These are phyloP conservation scores for Aureobasidium sp. DNA, from an alignment of 2,329 filamentous ascomycete genomes.

Conservation along the genomic window DNA sequence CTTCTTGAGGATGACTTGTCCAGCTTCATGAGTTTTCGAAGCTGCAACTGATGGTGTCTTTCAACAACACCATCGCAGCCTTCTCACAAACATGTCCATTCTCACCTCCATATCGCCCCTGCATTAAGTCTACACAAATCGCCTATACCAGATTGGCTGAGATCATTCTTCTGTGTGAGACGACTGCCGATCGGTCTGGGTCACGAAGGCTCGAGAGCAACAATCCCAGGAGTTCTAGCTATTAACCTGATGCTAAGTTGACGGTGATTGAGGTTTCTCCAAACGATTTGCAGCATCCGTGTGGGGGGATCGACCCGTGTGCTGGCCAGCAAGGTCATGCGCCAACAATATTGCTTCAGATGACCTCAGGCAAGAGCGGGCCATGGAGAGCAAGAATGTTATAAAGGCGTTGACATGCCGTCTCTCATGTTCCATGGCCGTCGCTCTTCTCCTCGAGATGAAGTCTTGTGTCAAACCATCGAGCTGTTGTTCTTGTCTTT, in stretches of 20 bases:
- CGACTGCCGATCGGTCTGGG: neutral
- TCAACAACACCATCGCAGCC: neutral
- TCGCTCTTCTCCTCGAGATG: neutral
- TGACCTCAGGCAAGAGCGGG: neutral
- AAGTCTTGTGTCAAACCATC: neutral
- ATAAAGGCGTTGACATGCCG: neutral
- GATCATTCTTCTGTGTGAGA: neutral
- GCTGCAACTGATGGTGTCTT: neutral
- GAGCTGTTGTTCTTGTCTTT: neutral
- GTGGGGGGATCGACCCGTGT: conserved; percentile 4
- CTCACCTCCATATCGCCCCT: neutral
- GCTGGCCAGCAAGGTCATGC: neutral
- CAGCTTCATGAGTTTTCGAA: neutral
- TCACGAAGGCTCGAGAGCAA: neutral
- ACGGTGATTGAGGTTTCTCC: neutral
- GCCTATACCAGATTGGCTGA: neutral
- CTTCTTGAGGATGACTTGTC: neutral
- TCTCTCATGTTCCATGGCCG: no score
- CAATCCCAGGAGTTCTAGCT: neutral
- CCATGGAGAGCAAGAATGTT: neutral
- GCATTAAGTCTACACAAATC: neutral
- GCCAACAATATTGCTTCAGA: neutral
- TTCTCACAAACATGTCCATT: neutral
- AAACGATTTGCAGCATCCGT: neutral
- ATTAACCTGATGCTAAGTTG: neutral